A percentile compares a stretch with the other conserved stretches of the same genome.
These are phyloP conservation scores for Phytophthora nicotianae DNA, from an alignment of 352 stramenopile species.

Conservation along the genomic window DNA sequence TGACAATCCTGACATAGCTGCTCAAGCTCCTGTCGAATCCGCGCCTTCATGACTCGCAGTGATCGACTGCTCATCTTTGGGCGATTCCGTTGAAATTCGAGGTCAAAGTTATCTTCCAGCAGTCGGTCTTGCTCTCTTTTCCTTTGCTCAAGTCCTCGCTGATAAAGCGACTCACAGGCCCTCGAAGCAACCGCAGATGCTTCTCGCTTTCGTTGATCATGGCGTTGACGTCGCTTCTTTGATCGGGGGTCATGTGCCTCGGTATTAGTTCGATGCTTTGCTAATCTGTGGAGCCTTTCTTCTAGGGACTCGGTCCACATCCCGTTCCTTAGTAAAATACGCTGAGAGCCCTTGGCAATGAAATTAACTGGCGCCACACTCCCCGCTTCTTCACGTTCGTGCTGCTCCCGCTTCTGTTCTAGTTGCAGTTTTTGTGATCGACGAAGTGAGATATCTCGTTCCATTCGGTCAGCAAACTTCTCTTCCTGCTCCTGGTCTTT, in stretches of 20 bases:
- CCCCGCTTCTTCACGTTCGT: conserved; percentile 23
- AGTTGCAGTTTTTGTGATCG: conserved; percentile 21
- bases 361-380: conserved; percentile 23
- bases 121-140: conserved; percentile 33
- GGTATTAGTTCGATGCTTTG: conserved; percentile 11
- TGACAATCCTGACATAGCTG: conserved; percentile 39
- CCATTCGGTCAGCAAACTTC: conserved; percentile 45
- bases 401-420: conserved; percentile 28
- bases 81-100: conserved; percentile 28
- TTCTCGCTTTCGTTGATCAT: conserved; percentile 22
- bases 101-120: conserved; percentile 22
- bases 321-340: conserved; percentile 60
- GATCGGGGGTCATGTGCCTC: conserved; percentile 3
- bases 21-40: conserved; percentile 40
- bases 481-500: conserved; percentile 1
- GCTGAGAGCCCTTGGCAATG: conserved; percentile 52
- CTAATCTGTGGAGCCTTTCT: conserved; percentile 39
- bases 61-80: conserved; percentile 46
- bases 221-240: conserved; percentile 19
- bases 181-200: conserved; percentile 26
- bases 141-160: conserved; percentile 47
- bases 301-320: conserved; percentile 51
- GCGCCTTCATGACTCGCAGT: conserved; percentile 42
- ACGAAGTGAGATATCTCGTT: conserved; percentile 50
- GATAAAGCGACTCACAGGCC: conserved; percentile 61